Conservation (phyloP, 495 filamentous ascomycete species). For the Tuber brumale region DNA sequence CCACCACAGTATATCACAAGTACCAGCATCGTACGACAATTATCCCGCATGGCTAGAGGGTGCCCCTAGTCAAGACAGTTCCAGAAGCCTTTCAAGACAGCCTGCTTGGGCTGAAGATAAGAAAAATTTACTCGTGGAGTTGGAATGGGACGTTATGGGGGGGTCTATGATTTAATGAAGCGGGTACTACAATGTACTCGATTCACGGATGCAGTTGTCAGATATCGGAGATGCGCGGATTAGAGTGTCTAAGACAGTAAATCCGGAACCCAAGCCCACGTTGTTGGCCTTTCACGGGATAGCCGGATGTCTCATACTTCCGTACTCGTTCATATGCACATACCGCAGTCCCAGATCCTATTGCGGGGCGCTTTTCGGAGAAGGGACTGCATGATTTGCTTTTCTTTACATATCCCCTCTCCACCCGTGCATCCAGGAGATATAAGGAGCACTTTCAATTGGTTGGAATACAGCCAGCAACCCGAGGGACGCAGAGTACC, state of each 20-base stretch:
- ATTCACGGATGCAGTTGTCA: neutral
- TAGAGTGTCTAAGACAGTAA: neutral
- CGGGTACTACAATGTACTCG: neutral
- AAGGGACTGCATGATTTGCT: neutral
- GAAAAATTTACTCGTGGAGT: neutral
- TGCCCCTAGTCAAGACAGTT: neutral
- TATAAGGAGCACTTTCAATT: neutral
- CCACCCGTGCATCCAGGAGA: neutral
- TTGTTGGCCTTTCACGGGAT: neutral
- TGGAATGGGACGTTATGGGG: neutral
- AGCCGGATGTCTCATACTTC: neutral
- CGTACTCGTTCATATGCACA: neutral
- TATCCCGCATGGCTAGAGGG: neutral
- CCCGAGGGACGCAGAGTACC: neutral
- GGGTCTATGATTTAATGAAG: neutral
- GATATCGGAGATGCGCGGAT: neutral
- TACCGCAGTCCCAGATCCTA: neutral
- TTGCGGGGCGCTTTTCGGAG: neutral
- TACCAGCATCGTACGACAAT: neutral
- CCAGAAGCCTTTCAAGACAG: neutral
- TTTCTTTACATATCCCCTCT: neutral
- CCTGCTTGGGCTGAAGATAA: neutral
- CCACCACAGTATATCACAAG: neutral
- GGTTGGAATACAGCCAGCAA: neutral
- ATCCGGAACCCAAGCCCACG: neutral